Percentiles rank a stretch among this genome's conserved stretches.
These are phyloP conservation scores for Trichoderma hamatum DNA, from an alignment of 2,329 filamentous ascomycete genomes.

Conservation along the genomic window DNA sequence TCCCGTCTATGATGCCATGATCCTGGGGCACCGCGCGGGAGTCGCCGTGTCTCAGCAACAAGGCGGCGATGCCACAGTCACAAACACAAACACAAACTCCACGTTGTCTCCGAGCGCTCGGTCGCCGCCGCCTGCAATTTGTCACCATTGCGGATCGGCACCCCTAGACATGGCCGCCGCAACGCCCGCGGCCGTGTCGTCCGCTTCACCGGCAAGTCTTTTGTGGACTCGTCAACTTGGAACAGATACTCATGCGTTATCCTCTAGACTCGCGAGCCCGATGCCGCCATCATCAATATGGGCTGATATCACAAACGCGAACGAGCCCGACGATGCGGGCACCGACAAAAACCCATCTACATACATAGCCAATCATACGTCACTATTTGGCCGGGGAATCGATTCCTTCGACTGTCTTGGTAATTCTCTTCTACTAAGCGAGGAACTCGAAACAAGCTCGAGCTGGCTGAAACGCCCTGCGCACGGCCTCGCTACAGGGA, in stretches of 20 bases:
- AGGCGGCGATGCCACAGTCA: neutral
- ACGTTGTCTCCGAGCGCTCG: neutral
- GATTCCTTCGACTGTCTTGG: neutral
- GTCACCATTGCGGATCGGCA: constrained; percentile 2
- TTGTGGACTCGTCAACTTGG: constrained; percentile 4
- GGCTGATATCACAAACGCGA: neutral
- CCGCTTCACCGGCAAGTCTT: constrained; percentile 21
- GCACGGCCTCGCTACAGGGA: neutral
- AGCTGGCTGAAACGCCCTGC: neutral
- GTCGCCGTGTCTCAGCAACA: neutral
- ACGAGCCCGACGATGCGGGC: neutral
- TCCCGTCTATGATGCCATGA: constrained; percentile 2
- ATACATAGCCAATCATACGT: neutral
- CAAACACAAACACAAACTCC: neutral
- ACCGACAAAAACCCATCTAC: neutral
- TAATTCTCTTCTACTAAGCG: neutral
- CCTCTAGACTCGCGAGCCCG: constrained; percentile 18
- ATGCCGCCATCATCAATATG: constrained; percentile 2
- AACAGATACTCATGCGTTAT: constrained; percentile 21
- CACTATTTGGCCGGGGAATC: neutral
- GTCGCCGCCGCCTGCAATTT: neutral
- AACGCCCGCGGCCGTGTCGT: neutral
- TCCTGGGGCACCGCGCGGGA: neutral
- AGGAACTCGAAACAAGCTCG: neutral
- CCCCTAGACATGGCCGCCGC: constrained; percentile 2